Conservation (phyloP, 2,329 filamentous ascomycete species). For the Aspergillus japonicus region DNA sequence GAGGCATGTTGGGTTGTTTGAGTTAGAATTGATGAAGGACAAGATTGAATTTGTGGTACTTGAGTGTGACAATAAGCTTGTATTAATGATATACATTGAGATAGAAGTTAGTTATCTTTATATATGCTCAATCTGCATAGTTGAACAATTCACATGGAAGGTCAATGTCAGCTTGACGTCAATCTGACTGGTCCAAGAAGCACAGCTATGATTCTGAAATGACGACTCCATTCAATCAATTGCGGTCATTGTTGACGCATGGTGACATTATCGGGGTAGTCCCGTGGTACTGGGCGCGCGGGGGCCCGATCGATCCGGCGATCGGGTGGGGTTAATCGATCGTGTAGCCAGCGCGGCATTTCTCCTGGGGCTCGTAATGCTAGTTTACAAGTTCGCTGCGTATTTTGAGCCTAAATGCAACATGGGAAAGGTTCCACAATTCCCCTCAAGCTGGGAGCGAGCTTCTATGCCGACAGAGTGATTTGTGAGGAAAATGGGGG, state of each 20-base stretch:
- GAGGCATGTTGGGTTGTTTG: conserved; percentile 2
- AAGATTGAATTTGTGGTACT: neutral
- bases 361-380: too few species aligned
- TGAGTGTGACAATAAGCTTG: too few species aligned
- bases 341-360: too few species aligned
- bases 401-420: too few species aligned
- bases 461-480: too few species aligned
- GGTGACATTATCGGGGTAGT: neutral
- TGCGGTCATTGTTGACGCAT: neutral
- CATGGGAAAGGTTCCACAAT: too few species aligned
- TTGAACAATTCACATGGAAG: neutral
- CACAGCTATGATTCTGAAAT: neutral
- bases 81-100: too few species aligned
- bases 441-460: too few species aligned
- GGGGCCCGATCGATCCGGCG: neutral
- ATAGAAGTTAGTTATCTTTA: too few species aligned
- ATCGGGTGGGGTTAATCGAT: too few species aligned
- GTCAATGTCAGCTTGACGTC: neutral
- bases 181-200: neutral
- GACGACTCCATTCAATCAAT: neutral
- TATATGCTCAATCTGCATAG: neutral
- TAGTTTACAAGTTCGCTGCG: too few species aligned
- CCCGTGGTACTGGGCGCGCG: neutral
- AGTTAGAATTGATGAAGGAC: neutral
- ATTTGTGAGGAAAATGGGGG: too few species aligned